Evolutionary conservation across 768 basidiomycete species (phyloP).

Genomic region (Phylloporus sp.): DNA sequence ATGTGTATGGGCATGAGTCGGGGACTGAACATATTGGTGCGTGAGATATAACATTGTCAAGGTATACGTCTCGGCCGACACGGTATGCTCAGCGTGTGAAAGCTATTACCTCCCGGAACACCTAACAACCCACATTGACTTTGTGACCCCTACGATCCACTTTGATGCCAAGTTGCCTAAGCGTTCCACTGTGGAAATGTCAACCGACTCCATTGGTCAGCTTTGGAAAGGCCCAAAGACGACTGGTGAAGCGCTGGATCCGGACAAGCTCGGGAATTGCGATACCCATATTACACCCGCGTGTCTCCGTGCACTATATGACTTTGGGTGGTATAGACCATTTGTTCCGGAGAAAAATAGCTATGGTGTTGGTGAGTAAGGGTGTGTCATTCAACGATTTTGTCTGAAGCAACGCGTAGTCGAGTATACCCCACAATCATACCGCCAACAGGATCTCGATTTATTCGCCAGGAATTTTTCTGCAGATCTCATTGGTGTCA

Average conservation of each 20-base stretch:
- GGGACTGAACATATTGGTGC: constrained; percentile 38
- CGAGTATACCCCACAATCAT: constrained; percentile 51
- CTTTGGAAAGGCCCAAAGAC: constrained; percentile 21
- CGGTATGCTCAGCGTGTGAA: constrained; percentile 32
- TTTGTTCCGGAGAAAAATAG: constrained; percentile 42
- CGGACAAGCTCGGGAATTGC: constrained; percentile 28
- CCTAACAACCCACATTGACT: constrained; percentile 36
- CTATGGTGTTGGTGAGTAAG: constrained; percentile 46
- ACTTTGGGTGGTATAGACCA: constrained; percentile 48
- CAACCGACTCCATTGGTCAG: constrained; percentile 6
- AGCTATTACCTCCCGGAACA: constrained; percentile 40
- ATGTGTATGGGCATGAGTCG: constrained; percentile 38
- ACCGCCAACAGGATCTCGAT: constrained; percentile 42
- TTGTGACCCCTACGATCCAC: constrained; percentile 44
- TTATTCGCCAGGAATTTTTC: constrained; percentile 39
- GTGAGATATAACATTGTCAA: not conserved
- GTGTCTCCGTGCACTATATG: constrained; percentile 58
- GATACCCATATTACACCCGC: constrained; percentile 47
- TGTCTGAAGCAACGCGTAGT: constrained; percentile 31
- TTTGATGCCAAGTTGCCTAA: constrained; percentile 31
- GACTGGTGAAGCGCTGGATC: constrained; percentile 18
- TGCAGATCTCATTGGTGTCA: constrained; percentile 29
- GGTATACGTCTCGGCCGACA: not conserved
- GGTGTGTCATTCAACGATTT: not conserved
- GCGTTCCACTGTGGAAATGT: constrained; percentile 5